These are phyloP conservation scores for Terfezia boudieri DNA, from an alignment of 495 filamentous ascomycete genomes.

Conservation along the genomic window DNA sequence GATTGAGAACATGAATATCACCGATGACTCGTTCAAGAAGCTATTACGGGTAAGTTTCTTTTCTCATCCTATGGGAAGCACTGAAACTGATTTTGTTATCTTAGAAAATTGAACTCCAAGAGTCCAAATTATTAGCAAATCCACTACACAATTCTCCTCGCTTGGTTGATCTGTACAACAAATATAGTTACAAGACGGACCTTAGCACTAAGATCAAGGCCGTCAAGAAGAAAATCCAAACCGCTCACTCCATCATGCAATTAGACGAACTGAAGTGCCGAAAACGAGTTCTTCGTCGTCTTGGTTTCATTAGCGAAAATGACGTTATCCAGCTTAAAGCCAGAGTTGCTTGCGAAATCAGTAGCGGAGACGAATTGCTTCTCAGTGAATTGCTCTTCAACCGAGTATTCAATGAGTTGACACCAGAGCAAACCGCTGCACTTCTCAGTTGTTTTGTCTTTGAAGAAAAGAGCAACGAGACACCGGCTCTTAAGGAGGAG, in stretches of 20 bases:
- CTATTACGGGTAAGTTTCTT: conserved; percentile 41
- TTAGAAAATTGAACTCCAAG: conserved; percentile 85
- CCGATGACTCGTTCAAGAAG: conserved; percentile 78
- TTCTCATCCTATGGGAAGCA: background rate
- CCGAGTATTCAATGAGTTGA: conserved; percentile 89
- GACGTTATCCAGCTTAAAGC: conserved; percentile 93
- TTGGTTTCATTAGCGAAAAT: conserved; percentile 81
- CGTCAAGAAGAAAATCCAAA: conserved; percentile 63
- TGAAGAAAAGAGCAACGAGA: conserved; percentile 71
- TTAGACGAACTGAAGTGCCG: conserved; percentile 87
- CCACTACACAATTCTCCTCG: conserved; percentile 75
- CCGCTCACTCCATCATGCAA: conserved; percentile 67
- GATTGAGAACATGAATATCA: conserved; percentile 84
- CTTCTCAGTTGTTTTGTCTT: conserved; percentile 85
- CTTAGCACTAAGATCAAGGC: conserved; percentile 55
- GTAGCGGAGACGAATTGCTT: conserved; percentile 60
- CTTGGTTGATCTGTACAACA: conserved; percentile 56
- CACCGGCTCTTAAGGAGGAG: conserved; percentile 49
- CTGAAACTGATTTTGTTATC: background rate
- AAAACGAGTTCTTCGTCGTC: conserved; percentile 87
- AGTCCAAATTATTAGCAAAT: conserved; percentile 71
- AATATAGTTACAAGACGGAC: conserved; percentile 62
- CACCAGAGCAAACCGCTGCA: conserved; percentile 64
- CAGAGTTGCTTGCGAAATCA: conserved; percentile 84
- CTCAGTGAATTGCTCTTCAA: conserved; percentile 87